A percentile compares a stretch with the other conserved stretches of the same genome.
These are phyloP conservation scores for Acacia acuminata DNA, from an alignment of 306 rosid species.

Conservation along the genomic window DNA sequence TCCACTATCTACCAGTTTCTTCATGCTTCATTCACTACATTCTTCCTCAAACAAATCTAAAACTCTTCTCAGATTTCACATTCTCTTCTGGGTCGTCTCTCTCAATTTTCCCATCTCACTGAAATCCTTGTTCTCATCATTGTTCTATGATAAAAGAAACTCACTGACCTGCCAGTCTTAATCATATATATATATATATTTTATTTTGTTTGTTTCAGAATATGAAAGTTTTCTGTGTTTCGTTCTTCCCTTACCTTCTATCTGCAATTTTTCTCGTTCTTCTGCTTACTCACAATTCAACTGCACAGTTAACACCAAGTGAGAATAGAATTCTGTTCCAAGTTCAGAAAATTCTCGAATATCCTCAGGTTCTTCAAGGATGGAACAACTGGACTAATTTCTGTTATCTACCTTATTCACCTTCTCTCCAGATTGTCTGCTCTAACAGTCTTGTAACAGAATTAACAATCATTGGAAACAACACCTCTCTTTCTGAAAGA, in stretches of 20 bases:
- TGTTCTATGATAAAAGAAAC: constrained; percentile 14
- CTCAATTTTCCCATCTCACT: constrained; percentile 11
- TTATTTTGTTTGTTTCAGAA: neutral
- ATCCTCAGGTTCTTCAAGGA: constrained; percentile 68
- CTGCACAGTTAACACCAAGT: constrained; percentile 52
- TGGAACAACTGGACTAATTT: constrained; percentile 87
- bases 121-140: constrained; percentile 25
- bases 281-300: constrained; percentile 43
- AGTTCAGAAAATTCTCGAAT: constrained; percentile 74
- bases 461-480: constrained; percentile 66
- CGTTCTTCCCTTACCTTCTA: constrained; percentile 42
- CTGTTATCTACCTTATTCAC: constrained; percentile 71
- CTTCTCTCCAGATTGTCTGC: constrained; percentile 72
- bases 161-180: neutral
- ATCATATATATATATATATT: neutral
- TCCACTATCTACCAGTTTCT: neutral
- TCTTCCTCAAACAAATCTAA: constrained; percentile 34
- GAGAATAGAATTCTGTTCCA: constrained; percentile 67
- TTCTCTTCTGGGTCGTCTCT: constrained; percentile 31
- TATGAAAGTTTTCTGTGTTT: constrained; percentile 55
- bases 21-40: constrained; percentile 29
- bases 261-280: constrained; percentile 40
- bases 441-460: constrained; percentile 58
- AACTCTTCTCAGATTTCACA: constrained; percentile 47
- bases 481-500: constrained; percentile 53